Evolutionary conservation across 1,284 basidiomycete species (phyloP).

Genomic region (Sanghuangporus baumii): DNA sequence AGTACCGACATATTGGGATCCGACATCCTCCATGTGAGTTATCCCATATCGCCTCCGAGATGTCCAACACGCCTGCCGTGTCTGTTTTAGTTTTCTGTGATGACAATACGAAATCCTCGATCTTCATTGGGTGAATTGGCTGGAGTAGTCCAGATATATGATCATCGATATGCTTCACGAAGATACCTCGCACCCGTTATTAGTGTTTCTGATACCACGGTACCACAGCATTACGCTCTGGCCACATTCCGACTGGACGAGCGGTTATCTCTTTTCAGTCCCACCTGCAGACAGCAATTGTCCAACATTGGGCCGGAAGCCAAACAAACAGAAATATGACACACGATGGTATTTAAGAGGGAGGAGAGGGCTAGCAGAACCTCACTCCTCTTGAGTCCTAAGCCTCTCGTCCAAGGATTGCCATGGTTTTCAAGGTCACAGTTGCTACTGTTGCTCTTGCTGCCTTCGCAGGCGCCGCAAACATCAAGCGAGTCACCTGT

Average conservation of each 20-base stretch:
- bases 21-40: background rate
- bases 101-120: background rate
- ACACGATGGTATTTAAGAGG: background rate
- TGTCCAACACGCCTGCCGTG: background rate
- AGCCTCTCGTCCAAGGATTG: background rate
- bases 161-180: too few species aligned
- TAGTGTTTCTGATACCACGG: background rate
- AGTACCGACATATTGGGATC: background rate
- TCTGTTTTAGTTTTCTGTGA: background rate
- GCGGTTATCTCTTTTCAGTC: background rate
- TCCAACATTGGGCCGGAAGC: background rate
- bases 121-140: background rate
- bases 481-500: slow-evolving; percentile 20
- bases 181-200: background rate
- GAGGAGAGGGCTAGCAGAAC: background rate
- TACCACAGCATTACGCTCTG: background rate
- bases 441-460: slow-evolving; percentile 12
- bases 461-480: slow-evolving; percentile 7
- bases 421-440: slow-evolving; percentile 15
- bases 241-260: background rate
- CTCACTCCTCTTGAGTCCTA: slow-evolving; percentile 6
- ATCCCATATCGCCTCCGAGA: background rate
- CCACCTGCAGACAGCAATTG: background rate
- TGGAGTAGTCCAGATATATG: background rate
- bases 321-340: background rate